Conservation (phyloP, 23 red algal species). For the Cyanidium caldarium region DNA sequence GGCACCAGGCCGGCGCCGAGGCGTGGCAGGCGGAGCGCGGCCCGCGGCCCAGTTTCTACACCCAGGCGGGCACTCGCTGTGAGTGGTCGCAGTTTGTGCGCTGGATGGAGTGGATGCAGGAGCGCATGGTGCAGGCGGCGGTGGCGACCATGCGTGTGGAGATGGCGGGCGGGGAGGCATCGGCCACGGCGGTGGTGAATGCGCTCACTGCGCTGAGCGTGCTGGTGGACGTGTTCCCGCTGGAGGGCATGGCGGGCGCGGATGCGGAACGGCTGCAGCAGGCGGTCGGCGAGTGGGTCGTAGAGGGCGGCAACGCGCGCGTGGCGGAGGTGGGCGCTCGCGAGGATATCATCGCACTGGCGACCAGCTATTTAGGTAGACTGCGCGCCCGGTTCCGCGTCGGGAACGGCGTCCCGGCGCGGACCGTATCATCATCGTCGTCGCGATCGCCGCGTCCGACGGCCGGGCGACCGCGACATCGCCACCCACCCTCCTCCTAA, state of each 20-base stretch:
- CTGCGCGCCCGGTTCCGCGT: not conserved
- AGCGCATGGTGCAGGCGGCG: not conserved
- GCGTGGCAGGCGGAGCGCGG: not conserved
- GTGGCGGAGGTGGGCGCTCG: not conserved
- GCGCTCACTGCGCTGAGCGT: not conserved
- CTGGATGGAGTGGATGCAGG: not conserved
- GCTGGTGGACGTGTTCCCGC: not conserved
- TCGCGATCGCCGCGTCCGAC: too few relatives aligned
- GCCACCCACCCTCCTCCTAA: too few relatives aligned
- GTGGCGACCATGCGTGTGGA: not conserved
- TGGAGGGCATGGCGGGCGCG: not conserved
- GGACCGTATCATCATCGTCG: too few relatives aligned
- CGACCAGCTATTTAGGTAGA: not conserved
- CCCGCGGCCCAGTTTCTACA: not conserved
- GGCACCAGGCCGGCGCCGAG: not conserved
- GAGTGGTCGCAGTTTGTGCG: not conserved
- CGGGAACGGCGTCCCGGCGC: too few relatives aligned
- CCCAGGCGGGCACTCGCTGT: not conserved
- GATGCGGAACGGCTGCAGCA: not conserved
- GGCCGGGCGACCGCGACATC: too few relatives aligned
- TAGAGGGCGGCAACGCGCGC: not conserved
- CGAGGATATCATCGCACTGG: not conserved
- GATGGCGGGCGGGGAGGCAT: not conserved
- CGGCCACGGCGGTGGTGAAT: not conserved
- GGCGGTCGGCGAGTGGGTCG: not conserved